These are phyloP conservation scores for Kwoniella sp. DNA, from an alignment of 768 basidiomycete species.

Conservation along the genomic window DNA sequence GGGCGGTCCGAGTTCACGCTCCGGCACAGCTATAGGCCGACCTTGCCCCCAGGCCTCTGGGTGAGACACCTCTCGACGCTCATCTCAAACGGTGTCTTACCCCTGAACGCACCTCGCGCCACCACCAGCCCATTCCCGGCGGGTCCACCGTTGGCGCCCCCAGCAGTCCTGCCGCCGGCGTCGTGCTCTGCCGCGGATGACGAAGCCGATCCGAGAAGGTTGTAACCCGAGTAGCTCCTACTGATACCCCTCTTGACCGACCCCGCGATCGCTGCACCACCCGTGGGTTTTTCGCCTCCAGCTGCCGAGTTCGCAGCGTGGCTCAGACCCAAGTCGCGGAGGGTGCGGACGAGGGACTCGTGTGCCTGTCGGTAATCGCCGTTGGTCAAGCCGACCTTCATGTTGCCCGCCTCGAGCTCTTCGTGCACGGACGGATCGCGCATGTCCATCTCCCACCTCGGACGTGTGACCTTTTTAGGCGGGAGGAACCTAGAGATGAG, in stretches of 20 bases:
- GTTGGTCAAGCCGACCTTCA: constrained; percentile 25
- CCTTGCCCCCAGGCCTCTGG: constrained; percentile 23
- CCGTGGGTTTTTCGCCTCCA: not conserved
- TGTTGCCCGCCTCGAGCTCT: not conserved
- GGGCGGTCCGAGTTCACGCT: no score
- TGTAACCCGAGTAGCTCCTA: constrained; percentile 12
- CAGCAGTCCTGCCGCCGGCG: not conserved
- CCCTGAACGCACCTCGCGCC: constrained; percentile 25
- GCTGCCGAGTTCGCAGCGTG: not conserved
- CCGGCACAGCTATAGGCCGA: no score
- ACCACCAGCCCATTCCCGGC: constrained; percentile 21
- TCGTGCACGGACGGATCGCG: not conserved
- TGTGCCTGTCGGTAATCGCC: constrained; percentile 41
- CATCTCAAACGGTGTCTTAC: constrained; percentile 40
- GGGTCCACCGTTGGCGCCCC: constrained; percentile 7
- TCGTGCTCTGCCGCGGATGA: not conserved
- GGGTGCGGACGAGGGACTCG: constrained; percentile 28
- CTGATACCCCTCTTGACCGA: constrained; percentile 2
- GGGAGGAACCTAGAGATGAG: constrained; percentile 42
- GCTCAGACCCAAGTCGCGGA: constrained; percentile 20
- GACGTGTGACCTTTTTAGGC: constrained; percentile 19
- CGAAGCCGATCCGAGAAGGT: not conserved
- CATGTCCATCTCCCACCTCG: constrained; percentile 33
- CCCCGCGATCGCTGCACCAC: not conserved
- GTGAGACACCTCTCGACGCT: constrained; percentile 42